These are phyloP conservation scores for Aureobasidium sp. DNA, from an alignment of 2,329 filamentous ascomycete species.

Conservation along the genomic window DNA sequence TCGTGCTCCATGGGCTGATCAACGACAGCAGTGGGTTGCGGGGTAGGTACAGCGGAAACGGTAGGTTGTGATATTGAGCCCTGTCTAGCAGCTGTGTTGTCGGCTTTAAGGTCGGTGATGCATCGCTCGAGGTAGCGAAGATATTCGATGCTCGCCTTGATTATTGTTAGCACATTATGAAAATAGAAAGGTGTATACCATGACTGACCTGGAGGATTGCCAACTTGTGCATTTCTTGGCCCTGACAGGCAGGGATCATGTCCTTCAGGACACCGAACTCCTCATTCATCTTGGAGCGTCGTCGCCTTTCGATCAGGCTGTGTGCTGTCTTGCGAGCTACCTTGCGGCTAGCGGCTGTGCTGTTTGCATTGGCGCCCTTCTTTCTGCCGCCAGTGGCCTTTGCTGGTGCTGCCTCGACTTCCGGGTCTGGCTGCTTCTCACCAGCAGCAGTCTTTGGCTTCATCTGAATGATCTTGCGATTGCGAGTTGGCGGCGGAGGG, in stretches of 20 bases:
- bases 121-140: conserved; percentile 90
- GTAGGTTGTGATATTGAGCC: background rate
- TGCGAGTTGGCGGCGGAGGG: conserved; percentile 83
- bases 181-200: background rate
- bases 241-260: conserved; percentile 93
- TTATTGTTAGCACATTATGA: background rate
- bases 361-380: conserved; percentile 62
- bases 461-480: conserved; percentile 98
- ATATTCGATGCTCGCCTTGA: conserved; percentile 89
- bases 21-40: background rate
- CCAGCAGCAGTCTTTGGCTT: conserved; percentile 52
- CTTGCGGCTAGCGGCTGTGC: conserved; percentile 83
- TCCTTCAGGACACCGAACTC: conserved; percentile 89
- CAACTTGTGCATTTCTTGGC: conserved; percentile 94
- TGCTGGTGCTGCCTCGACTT: conserved; percentile 20
- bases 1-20: conserved; percentile 27
- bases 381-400: conserved; percentile 51
- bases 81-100: conserved; percentile 23
- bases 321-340: conserved; percentile 94
- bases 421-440: conserved; percentile 25
- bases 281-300: conserved; percentile 97
- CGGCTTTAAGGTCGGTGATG: conserved; percentile 67
- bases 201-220: conserved; percentile 77
- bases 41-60: background rate
- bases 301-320: conserved; percentile 81